Evolutionary conservation across 139 green algal genomes (phyloP), one percentile per base, ranked within the genome.

Genomic region (Chlamydomonas schloesseri): DNA sequence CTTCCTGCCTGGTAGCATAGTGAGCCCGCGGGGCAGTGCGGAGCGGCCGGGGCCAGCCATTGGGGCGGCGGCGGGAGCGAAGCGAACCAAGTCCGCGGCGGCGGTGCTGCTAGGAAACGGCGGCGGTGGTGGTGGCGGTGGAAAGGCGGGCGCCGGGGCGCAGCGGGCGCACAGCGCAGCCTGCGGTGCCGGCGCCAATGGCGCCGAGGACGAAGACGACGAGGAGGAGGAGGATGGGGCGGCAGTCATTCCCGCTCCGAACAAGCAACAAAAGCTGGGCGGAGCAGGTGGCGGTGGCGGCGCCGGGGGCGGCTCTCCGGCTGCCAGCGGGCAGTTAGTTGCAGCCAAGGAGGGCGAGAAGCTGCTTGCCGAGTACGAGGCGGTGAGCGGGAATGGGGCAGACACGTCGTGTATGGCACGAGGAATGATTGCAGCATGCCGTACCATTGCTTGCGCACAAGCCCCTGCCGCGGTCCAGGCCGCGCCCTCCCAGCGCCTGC

Each of bases 371-470:
- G 60, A 72, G 34, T 73, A 83, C 60, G 60, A 83, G 26, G 23
- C 62, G 76, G 76, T 73, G n/a, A 37, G 64, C 9, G 62, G 28
- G 62, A n/a, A n/a, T n/a, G n/a, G n/a, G n/a, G n/a, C n/a, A n/a
- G n/a, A n/a, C n/a, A n/a, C n/a, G n/a, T n/a, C n/a, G n/a, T n/a
- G n/a, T n/a, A n/a, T n/a, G n/a, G n/a, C n/a, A n/a, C n/a, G n/a
- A n/a, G n/a, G n/a, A n/a, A n/a, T n/a, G n/a, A n/a, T n/a, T n/a
- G n/a, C n/a, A n/a, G n/a, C n/a, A n/a, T n/a, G n/a, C n/a, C n/a
- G n/a, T n/a, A n/a, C n/a, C n/a, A n/a, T n/a, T n/a, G n/a, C n/a
- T n/a, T n/a, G n/a, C n/a, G n/a, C n/a, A n/a, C n/a, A n/a, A n/a
- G n/a, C n/a, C n/a, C n/a, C n/a, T n/a, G n/a, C n/a, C n/a, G n/a